Conservation (phyloP, 495 filamentous ascomycete species). For the Hypomontagnella submonticulosa region DNA sequence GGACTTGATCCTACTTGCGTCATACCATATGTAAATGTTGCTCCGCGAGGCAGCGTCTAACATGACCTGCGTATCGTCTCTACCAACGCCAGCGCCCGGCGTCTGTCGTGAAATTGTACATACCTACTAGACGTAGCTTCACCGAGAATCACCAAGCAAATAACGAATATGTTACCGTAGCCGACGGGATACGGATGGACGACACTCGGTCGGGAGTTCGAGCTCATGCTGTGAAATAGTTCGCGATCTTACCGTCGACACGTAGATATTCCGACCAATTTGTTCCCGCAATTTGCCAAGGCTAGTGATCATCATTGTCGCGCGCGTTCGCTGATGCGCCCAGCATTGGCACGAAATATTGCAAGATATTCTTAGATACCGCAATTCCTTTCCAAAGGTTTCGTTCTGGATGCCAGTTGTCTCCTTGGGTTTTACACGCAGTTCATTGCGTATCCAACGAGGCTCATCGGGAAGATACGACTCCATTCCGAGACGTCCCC, state of each 20-base stretch:
- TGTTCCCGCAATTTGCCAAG: conserved; percentile 33
- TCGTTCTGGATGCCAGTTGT: conserved; percentile 26
- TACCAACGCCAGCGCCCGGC: neutral
- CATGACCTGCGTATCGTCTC: conserved; percentile 9
- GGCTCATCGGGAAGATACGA: conserved; percentile 24
- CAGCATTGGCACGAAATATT: conserved; percentile 39
- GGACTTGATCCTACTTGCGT: conserved; percentile 34
- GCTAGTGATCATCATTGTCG: conserved; percentile 31
- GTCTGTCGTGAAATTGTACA: neutral
- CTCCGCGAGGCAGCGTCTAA: conserved; percentile 7
- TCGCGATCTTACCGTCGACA: conserved; percentile 1
- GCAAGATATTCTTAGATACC: conserved; percentile 31
- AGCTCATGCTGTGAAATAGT: conserved; percentile 17
- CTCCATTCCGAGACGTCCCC: conserved; percentile 37
- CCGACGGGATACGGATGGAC: conserved; percentile 15
- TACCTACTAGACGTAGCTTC: too few relatives aligned
- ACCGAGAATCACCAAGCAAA: conserved; percentile 12
- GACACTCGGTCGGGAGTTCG: conserved; percentile 8
- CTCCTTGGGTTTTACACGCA: conserved; percentile 12
- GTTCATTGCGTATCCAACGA: conserved; percentile 31
- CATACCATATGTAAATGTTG: conserved; percentile 27
- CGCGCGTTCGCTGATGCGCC: conserved; percentile 32
- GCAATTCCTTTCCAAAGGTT: conserved; percentile 11
- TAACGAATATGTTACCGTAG: conserved; percentile 16
- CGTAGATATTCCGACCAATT: conserved; percentile 34